A percentile compares a stretch with the other conserved stretches of the same genome.
Conservation (phyloP, 2,329 filamentous ascomycete species). For the Cytospora chrysosperma region DNA sequence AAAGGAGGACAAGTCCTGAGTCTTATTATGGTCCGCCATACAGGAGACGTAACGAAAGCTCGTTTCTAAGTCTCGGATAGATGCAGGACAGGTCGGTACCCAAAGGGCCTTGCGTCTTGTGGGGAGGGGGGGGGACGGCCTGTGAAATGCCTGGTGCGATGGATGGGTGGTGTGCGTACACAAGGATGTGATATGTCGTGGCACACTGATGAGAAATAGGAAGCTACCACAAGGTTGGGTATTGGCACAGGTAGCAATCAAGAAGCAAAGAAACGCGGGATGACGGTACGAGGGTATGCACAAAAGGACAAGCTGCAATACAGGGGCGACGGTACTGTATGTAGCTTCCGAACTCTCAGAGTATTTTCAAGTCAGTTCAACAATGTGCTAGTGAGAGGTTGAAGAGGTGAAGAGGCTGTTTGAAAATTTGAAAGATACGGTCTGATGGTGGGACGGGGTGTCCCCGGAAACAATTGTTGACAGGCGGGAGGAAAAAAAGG, state of each 20-base stretch:
- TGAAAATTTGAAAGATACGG: constrained; percentile 15
- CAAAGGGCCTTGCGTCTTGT: constrained; percentile 19
- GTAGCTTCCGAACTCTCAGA: background rate
- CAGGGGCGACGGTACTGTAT: constrained; percentile 6
- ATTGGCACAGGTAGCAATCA: constrained; percentile 15
- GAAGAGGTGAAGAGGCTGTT: constrained; percentile 6
- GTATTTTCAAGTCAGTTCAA: constrained; percentile 13
- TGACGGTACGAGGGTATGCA: constrained; percentile 20
- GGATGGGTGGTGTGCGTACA: constrained; percentile 19
- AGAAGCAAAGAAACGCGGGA: constrained; percentile 15
- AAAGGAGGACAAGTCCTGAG: constrained; percentile 32
- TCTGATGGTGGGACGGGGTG: constrained; percentile 21
- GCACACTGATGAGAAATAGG: constrained; percentile 21
- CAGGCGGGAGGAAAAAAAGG: constrained; percentile 23
- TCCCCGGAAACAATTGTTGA: constrained; percentile 17
- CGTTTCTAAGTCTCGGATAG: constrained; percentile 26
- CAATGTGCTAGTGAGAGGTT: constrained; percentile 17
- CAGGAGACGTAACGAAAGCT: constrained; percentile 24
- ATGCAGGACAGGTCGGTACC: constrained; percentile 23
- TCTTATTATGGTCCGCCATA: constrained; percentile 33
- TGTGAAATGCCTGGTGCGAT: constrained; percentile 15
- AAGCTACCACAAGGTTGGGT: constrained; percentile 21
- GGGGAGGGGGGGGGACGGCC: constrained; percentile 22
- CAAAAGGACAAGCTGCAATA: constrained; percentile 8
- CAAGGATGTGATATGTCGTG: constrained; percentile 24